Percentiles rank a stretch among this genome's conserved stretches.
phyloP scores from a whole-genome alignment of 176 grass and related monocot genomes.

The Aegilops sharonensis region DNA sequence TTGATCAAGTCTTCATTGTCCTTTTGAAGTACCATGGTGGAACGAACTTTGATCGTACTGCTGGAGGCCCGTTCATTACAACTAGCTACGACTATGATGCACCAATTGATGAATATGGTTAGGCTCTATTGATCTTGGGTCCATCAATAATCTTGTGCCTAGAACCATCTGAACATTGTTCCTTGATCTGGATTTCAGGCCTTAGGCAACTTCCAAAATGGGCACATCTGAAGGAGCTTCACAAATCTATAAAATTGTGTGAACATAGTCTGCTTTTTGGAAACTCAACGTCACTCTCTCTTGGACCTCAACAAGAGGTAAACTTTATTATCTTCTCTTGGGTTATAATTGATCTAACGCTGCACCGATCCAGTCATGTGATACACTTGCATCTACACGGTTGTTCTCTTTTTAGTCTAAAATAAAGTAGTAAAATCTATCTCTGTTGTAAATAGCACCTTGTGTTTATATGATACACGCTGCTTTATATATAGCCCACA shows the following conservation, averaged over 20 bases:
- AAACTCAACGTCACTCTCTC: slow-evolving; percentile 45
- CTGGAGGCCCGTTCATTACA: slow-evolving; percentile 97
- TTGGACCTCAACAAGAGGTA: slow-evolving; percentile 82
- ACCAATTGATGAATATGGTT: slow-evolving; percentile 98
- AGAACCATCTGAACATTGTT: background rate
- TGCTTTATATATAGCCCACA: background rate
- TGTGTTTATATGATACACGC: background rate
- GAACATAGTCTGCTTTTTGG: slow-evolving; percentile 81
- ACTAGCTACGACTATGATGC: slow-evolving; percentile 99
- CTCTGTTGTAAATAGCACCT: background rate
- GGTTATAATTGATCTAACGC: background rate
- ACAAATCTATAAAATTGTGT: slow-evolving; percentile 85
- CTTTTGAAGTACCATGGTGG: slow-evolving; percentile 89
- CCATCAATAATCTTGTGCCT: slow-evolving; percentile 8
- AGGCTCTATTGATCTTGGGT: slow-evolving; percentile 7
- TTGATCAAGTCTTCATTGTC: slow-evolving; percentile 26
- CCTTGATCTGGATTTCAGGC: slow-evolving; percentile 50
- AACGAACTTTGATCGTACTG: slow-evolving; percentile 91
- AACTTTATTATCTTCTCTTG: slow-evolving; percentile 1
- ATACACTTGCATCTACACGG: background rate
- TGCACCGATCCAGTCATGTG: background rate
- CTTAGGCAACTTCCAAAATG: slow-evolving; percentile 86
- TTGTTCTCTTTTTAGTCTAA: background rate
- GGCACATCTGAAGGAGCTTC: slow-evolving; percentile 93
- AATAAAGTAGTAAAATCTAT: background rate